Conservation (phyloP, 192 early-diverging fungal species). For the Gamsiella multidivaricata region DNA sequence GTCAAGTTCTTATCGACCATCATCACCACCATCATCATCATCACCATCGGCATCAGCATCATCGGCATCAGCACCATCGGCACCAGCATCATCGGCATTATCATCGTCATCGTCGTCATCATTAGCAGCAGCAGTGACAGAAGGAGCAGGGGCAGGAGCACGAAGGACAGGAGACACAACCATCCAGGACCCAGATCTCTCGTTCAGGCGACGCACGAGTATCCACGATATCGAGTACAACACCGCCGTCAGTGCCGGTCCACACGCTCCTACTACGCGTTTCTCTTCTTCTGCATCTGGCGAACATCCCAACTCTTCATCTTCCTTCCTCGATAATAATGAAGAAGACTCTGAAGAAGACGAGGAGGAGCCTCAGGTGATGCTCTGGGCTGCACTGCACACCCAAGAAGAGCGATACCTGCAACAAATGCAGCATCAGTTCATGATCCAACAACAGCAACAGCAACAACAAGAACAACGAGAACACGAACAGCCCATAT, state of each 20-base stretch:
- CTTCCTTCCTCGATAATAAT: too few species aligned
- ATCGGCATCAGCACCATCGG: neutral
- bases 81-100: neutral
- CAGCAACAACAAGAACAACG: conserved; percentile 17
- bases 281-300: too few species aligned
- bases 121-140: neutral
- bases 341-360: conserved; percentile 7
- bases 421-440: conserved; percentile 45
- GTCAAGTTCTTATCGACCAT: too few species aligned
- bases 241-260: conserved; percentile 24
- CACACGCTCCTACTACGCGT: too few species aligned
- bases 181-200: conserved; percentile 13
- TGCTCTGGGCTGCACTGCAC: conserved; percentile 48
- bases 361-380: conserved; percentile 33
- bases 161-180: neutral
- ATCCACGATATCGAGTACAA: conserved; percentile 51
- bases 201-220: conserved; percentile 23
- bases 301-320: too few species aligned
- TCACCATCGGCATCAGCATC: neutral
- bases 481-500: conserved; percentile 4
- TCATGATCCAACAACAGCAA: conserved; percentile 21
- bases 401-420: conserved; percentile 40
- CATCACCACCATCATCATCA: conserved; percentile 12
- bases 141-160: neutral
- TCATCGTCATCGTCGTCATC: neutral